Percentiles rank a stretch among this genome's conserved stretches.
These are phyloP conservation scores for Xylaria bambusicola DNA, from an alignment of 495 filamentous ascomycete genomes.

Conservation along the genomic window DNA sequence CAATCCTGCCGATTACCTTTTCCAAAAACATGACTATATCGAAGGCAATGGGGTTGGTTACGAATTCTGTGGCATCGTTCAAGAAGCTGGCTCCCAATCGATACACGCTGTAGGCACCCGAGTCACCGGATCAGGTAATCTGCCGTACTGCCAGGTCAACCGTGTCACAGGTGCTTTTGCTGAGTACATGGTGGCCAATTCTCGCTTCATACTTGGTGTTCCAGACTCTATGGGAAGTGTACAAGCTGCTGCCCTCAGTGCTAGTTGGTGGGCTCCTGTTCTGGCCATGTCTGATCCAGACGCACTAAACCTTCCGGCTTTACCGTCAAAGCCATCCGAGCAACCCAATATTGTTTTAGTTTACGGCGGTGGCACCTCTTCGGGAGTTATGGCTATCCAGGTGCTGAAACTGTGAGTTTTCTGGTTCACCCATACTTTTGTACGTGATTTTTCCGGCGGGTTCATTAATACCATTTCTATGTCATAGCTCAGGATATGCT, in stretches of 20 bases:
- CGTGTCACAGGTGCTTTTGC: slow-evolving; percentile 6
- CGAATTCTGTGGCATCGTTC: slow-evolving; percentile 47
- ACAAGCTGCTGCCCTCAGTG: slow-evolving; percentile 17
- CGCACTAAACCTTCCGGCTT: slow-evolving; percentile 5
- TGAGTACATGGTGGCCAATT: slow-evolving; percentile 15
- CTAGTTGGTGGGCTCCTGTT: slow-evolving; percentile 11
- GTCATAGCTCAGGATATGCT: slow-evolving; percentile 11
- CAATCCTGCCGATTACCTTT: slow-evolving; percentile 51
- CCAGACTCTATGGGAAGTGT: slow-evolving; percentile 14
- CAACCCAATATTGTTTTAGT: slow-evolving; percentile 34
- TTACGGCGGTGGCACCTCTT: slow-evolving; percentile 47
- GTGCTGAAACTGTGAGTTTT: slow-evolving; percentile 41
- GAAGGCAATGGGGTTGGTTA: slow-evolving; percentile 42
- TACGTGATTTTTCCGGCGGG: no score
- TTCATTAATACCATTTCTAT: no score
- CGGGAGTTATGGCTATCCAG: slow-evolving; percentile 47
- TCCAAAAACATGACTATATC: slow-evolving; percentile 37
- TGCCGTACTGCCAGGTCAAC: slow-evolving; percentile 11
- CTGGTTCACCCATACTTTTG: no score
- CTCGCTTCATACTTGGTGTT: slow-evolving; percentile 12
- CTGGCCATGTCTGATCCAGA: slow-evolving; percentile 15
- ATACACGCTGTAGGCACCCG: slow-evolving; percentile 1
- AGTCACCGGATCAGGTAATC: slow-evolving; percentile 16
- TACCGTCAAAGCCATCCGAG: slow-evolving; percentile 1
- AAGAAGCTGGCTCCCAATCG: slow-evolving; percentile 10